These are phyloP conservation scores for Geotrichum fermentans DNA, from an alignment of 1,139 yeast species.

Conservation along the genomic window DNA sequence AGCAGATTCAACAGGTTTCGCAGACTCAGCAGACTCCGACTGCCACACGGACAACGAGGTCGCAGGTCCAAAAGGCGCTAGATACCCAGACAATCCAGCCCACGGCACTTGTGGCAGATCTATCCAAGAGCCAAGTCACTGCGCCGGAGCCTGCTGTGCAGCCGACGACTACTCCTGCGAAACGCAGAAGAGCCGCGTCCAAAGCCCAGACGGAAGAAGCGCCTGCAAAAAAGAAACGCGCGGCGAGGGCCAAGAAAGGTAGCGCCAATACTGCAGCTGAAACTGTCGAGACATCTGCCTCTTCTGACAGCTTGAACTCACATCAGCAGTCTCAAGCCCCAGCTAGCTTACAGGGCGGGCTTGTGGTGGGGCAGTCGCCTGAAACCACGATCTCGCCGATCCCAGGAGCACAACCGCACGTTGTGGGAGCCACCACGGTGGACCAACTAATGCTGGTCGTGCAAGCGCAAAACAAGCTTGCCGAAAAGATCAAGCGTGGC, in stretches of 20 bases:
- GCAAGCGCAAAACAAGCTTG: slow-evolving; percentile 78
- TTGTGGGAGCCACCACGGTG: slow-evolving; percentile 79
- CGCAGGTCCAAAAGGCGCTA: not conserved
- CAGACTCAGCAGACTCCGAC: not conserved
- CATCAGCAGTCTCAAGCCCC: no score
- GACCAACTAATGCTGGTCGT: slow-evolving; percentile 87
- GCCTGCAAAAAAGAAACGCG: not conserved
- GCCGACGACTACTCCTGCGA: not conserved
- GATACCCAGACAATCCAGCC: not conserved
- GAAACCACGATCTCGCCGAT: no score
- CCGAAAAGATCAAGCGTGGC: slow-evolving; percentile 33
- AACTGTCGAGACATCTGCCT: slow-evolving; percentile 23
- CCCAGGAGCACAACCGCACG: slow-evolving; percentile 45
- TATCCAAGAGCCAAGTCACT: not conserved
- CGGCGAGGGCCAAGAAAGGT: slow-evolving; percentile 1
- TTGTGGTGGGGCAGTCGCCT: no score
- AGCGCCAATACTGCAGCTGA: slow-evolving; percentile 20
- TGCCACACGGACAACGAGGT: not conserved
- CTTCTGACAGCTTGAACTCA: no score
- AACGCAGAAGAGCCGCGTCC: not conserved
- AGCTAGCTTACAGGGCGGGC: no score
- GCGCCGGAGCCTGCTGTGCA: not conserved
- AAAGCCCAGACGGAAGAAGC: not conserved
- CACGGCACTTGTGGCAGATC: not conserved
- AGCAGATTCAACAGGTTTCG: slow-evolving; percentile 5